Evolutionary conservation across 768 basidiomycete species (phyloP).

Genomic region (Mycena chlorophos): DNA sequence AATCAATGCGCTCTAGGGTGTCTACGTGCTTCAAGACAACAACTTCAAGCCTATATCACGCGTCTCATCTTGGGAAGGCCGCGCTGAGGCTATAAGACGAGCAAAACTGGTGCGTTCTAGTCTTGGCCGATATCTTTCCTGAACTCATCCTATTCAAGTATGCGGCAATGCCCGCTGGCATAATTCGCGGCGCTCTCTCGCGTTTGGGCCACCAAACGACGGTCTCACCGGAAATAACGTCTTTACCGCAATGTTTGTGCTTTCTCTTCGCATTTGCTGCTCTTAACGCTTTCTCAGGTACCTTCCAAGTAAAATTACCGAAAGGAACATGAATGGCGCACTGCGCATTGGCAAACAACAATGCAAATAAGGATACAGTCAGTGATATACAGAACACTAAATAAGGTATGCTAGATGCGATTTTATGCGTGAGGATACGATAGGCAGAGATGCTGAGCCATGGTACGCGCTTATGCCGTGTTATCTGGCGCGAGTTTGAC

Average conservation of each 20-base stretch:
- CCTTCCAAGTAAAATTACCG: slow-evolving; percentile 80
- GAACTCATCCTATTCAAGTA: slow-evolving; percentile 49
- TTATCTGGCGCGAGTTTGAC: slow-evolving; percentile 6
- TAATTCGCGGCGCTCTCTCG: slow-evolving; percentile 79
- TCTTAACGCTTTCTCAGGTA: slow-evolving; percentile 51
- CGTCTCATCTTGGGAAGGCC: slow-evolving; percentile 78
- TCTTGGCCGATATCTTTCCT: not conserved
- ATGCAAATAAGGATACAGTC: too few relatives aligned
- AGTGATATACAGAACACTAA: too few relatives aligned
- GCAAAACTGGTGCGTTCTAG: slow-evolving; percentile 62
- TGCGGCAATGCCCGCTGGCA: slow-evolving; percentile 76
- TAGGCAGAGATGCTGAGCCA: too few relatives aligned
- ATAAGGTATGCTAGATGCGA: too few relatives aligned
- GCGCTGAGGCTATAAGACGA: slow-evolving; percentile 67
- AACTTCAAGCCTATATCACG: slow-evolving; percentile 82
- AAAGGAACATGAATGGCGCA: slow-evolving; percentile 57
- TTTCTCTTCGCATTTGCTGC: not conserved
- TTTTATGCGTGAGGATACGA: too few relatives aligned
- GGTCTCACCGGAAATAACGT: slow-evolving; percentile 76
- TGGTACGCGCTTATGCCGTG: too few relatives aligned
- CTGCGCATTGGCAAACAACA: too few relatives aligned
- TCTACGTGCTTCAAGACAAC: slow-evolving; percentile 93
- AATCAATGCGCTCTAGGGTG: slow-evolving; percentile 55
- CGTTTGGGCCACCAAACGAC: slow-evolving; percentile 75
- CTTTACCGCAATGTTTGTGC: slow-evolving; percentile 78